Evolutionary conservation across 306 rosid species (phyloP), one percentile per base, ranked within the genome.

Genomic region (Vicia faba): DNA sequence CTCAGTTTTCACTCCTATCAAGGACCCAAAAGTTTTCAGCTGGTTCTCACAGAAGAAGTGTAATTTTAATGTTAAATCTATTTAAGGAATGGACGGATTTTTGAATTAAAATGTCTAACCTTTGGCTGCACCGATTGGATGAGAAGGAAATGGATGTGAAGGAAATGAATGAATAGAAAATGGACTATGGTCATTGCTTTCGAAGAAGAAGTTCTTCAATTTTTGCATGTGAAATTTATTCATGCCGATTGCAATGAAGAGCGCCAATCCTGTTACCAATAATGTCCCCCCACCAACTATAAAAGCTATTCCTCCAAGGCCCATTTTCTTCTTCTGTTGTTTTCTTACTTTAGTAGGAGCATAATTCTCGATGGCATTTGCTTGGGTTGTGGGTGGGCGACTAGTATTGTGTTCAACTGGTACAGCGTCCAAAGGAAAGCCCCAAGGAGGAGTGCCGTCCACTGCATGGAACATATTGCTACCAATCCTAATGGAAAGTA

Each of bases 401-500:
- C 80, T 86, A 26, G 83, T 82, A 44, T 85, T 84, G 11, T 72
- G 77, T 65, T 69, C 81, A 33, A 61, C 20, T 19, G 88, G 87
- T 40, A 78, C 76, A 33, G 67, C 71, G 31, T 85, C 85, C 71
- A 83, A 63, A 45, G 97, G 89, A 74, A 88, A 90, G 68, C 76
- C 69, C 99, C 97, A 90, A 15, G 97, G 86, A 71, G 92, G 95
- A 70, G 87, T 80, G 83, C 82, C 66, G 40, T 46, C 95, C 44
- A 56, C 33, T 61, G 73, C 72, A 44, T 81, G 88, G 73, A 93
- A 88, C 74, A 29, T 79, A 73, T 93, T 93, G 57, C 95, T 89
- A 61, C 95, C 93, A 63, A 93, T 80, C 97, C 99, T 93, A 60
- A 61, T 46, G 72, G 63, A 61, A 35, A 13, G 38, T 29, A 3